A percentile compares a stretch with the other conserved stretches of the same genome.
Conservation (phyloP, 2,329 filamentous ascomycete genomes). For the Neonectria neomacrospora region DNA sequence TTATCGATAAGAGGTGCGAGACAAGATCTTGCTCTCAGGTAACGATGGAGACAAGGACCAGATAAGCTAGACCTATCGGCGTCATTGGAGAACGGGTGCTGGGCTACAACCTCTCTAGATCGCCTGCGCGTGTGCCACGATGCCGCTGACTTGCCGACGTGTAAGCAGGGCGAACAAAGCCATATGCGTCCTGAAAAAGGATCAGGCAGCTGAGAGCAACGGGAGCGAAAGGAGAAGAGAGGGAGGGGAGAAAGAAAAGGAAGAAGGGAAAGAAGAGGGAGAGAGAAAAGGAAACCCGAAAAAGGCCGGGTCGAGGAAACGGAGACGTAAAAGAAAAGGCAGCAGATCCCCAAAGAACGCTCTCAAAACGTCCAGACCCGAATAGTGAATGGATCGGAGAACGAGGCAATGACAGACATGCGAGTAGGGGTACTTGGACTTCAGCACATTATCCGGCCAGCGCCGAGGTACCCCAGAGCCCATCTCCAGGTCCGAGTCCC, state of each 20-base stretch:
- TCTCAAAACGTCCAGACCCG: slow-evolving; percentile 11
- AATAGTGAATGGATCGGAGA: slow-evolving; percentile 12
- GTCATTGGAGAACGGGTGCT: slow-evolving; percentile 57
- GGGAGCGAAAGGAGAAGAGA: slow-evolving; percentile 24
- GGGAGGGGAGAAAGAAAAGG: slow-evolving; percentile 17
- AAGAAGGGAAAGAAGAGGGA: slow-evolving; percentile 13
- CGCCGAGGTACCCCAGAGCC: slow-evolving; percentile 36
- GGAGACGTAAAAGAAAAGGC: slow-evolving; percentile 21
- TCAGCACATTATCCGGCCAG: slow-evolving; percentile 27
- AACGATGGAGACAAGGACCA: slow-evolving; percentile 64
- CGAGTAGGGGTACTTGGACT: slow-evolving; percentile 39
- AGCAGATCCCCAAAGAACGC: slow-evolving; percentile 10
- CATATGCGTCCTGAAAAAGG: neutral
- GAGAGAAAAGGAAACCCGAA: slow-evolving; percentile 28
- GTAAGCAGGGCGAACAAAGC: slow-evolving; percentile 19
- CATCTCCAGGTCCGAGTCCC: slow-evolving; percentile 37
- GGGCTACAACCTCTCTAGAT: slow-evolving; percentile 29
- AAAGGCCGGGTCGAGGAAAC: slow-evolving; percentile 17
- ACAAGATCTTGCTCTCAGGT: slow-evolving; percentile 52
- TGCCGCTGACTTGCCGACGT: slow-evolving; percentile 24
- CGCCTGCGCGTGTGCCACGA: slow-evolving; percentile 33
- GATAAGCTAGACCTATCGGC: slow-evolving; percentile 68
- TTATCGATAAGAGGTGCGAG: slow-evolving; percentile 17
- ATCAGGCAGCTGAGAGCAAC: slow-evolving; percentile 19
- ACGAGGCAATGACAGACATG: slow-evolving; percentile 37